Percentiles rank a stretch among this genome's conserved stretches.
These are phyloP conservation scores for Kwoniella europaea DNA, from an alignment of 768 basidiomycete species.

Conservation along the genomic window DNA sequence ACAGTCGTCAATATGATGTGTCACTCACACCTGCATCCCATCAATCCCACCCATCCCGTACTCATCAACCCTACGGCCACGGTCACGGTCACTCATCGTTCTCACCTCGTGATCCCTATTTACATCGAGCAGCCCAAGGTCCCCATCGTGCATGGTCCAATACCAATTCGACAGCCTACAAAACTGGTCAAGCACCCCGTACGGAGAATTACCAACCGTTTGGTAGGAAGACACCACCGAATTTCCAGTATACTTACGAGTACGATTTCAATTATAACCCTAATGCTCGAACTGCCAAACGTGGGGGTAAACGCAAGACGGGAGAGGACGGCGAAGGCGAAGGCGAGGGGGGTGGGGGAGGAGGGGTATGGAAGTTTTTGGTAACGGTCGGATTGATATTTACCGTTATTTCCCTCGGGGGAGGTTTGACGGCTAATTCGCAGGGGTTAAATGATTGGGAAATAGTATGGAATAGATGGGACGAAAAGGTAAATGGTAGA, in stretches of 20 bases:
- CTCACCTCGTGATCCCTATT: conserved; percentile 20
- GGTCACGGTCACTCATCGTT: conserved; percentile 18
- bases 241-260: conserved; percentile 23
- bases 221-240: conserved; percentile 23
- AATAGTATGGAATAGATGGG: background rate
- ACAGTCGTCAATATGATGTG: conserved; percentile 37
- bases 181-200: background rate
- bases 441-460: conserved; percentile 15
- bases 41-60: conserved; percentile 5
- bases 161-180: background rate
- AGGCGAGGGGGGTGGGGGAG: conserved; percentile 5
- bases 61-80: background rate
- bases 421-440: conserved; percentile 53
- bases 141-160: conserved; percentile 24
- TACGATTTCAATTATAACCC: conserved; percentile 23
- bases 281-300: conserved; percentile 7
- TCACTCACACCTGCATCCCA: conserved; percentile 65
- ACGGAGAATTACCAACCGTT: conserved; percentile 18
- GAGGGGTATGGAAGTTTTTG: conserved; percentile 44
- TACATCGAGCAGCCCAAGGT: conserved; percentile 25
- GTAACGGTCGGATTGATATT: conserved; percentile 49
- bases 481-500: no score
- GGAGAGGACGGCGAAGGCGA: conserved; percentile 26
- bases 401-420: conserved; percentile 52
- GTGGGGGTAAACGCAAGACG: conserved; percentile 22